Evolutionary conservation across 306 rosid species (phyloP).

Genomic region (Pyrus pyrifolia): DNA sequence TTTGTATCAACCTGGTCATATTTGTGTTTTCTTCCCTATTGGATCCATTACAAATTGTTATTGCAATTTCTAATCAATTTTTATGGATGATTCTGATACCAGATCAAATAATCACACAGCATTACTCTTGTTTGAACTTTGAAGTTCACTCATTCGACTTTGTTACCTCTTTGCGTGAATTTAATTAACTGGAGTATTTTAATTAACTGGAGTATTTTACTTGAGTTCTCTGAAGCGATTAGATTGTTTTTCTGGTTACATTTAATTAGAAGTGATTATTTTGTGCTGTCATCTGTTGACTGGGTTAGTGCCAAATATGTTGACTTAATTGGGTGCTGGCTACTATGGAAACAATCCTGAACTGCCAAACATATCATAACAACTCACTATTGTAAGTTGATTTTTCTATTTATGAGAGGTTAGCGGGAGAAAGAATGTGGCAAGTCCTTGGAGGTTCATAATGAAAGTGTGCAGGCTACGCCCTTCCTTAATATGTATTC

Average conservation of each 20-base stretch:
- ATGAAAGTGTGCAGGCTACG: background rate
- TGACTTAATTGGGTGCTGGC: background rate
- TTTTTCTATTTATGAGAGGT: background rate
- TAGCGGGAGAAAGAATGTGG: background rate
- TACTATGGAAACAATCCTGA: background rate
- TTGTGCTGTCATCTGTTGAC: background rate
- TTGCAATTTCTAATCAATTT: background rate
- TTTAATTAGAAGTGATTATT: background rate
- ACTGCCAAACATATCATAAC: background rate
- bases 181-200: background rate
- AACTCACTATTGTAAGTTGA: background rate
- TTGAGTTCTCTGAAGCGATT: background rate
- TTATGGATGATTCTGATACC: background rate
- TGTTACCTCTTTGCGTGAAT: background rate
- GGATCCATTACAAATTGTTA: background rate
- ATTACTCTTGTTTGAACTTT: background rate
- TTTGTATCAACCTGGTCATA: background rate
- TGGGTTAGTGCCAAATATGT: background rate
- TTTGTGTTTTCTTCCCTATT: background rate
- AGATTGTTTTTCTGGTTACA: background rate
- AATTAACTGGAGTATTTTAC: background rate
- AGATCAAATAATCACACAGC: background rate
- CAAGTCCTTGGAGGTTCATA: background rate
- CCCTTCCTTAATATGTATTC: background rate
- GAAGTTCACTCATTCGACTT: background rate